These are phyloP conservation scores for Diaporthe helianthi DNA, from an alignment of 2,329 filamentous ascomycete genomes.

Conservation along the genomic window DNA sequence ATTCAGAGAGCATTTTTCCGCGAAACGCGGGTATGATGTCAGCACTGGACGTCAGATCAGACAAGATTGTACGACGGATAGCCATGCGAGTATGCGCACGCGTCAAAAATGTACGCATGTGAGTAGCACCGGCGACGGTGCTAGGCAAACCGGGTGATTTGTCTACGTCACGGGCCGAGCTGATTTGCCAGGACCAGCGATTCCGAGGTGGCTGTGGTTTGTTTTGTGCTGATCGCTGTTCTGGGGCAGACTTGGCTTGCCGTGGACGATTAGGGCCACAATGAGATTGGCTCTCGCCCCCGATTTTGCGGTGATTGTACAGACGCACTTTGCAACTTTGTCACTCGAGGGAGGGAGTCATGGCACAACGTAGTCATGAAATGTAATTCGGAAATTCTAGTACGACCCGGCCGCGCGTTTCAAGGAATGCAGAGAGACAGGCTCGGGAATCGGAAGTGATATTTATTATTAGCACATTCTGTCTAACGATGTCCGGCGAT, in stretches of 20 bases:
- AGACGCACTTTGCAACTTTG: not conserved
- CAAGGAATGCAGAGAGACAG: not conserved
- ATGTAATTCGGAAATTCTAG: not conserved
- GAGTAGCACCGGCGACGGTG: not conserved
- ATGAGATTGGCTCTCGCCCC: too few relatives aligned
- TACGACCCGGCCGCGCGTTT: not conserved
- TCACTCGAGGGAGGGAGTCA: not conserved
- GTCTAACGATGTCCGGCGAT: not conserved
- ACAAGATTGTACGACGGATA: not conserved
- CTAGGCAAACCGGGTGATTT: not conserved
- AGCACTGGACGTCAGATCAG: slow-evolving; percentile 1
- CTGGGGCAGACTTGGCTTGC: not conserved
- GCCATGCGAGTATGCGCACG: not conserved
- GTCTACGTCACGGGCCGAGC: not conserved
- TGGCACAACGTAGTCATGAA: not conserved
- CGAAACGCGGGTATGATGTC: not conserved
- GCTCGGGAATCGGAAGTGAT: not conserved
- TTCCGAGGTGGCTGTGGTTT: not conserved
- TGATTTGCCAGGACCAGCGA: not conserved
- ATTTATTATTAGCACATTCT: too few relatives aligned
- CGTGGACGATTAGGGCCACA: not conserved
- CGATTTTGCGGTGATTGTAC: not conserved
- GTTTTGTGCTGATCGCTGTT: not conserved
- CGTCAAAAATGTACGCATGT: not conserved
- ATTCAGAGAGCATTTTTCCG: not conserved